Evolutionary conservation across 768 basidiomycete species (phyloP).

Genomic region (Gelatoporia subvermispora): DNA sequence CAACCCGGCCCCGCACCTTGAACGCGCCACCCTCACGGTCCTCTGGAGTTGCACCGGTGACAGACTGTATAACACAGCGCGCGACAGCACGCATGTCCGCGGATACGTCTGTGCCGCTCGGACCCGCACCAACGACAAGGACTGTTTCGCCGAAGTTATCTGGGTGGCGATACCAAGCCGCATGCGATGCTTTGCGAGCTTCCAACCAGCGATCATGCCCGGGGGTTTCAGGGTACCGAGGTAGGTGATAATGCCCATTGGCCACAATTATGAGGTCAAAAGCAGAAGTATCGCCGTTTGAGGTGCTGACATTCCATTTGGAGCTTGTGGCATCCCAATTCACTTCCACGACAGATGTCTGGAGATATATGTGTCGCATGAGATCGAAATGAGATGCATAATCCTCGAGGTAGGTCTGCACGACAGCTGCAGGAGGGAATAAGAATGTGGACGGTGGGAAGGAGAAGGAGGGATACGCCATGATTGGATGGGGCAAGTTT

Average conservation of each 20-base stretch:
- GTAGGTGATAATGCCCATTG: slow-evolving; percentile 70
- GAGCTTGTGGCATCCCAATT: slow-evolving; percentile 29
- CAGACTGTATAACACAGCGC: slow-evolving; percentile 51
- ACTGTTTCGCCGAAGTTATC: slow-evolving; percentile 32
- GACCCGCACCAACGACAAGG: slow-evolving; percentile 44
- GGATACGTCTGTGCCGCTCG: slow-evolving; percentile 67
- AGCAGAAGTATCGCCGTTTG: slow-evolving; percentile 25
- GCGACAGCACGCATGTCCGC: slow-evolving; percentile 47
- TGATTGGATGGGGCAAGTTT: slow-evolving; percentile 74
- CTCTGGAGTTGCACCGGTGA: slow-evolving; percentile 27
- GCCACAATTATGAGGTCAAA: slow-evolving; percentile 71
- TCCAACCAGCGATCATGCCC: slow-evolving; percentile 59
- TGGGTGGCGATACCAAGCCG: slow-evolving; percentile 63
- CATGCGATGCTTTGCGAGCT: slow-evolving; percentile 51
- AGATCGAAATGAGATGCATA: slow-evolving; percentile 65
- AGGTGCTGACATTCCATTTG: slow-evolving; percentile 44
- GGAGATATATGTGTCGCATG: slow-evolving; percentile 54
- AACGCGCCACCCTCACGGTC: slow-evolving; percentile 17
- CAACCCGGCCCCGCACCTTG: slow-evolving; percentile 35
- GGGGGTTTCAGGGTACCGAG: slow-evolving; percentile 55
- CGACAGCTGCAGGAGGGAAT: slow-evolving; percentile 56
- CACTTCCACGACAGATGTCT: slow-evolving; percentile 47
- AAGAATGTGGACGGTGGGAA: slow-evolving; percentile 73
- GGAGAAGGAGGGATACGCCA: slow-evolving; percentile 58
- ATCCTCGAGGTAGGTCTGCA: slow-evolving; percentile 63